Base-by-base conservation (phyloP, 495 filamentous ascomycete genomes). In the Penicillium turbatum region DNA sequence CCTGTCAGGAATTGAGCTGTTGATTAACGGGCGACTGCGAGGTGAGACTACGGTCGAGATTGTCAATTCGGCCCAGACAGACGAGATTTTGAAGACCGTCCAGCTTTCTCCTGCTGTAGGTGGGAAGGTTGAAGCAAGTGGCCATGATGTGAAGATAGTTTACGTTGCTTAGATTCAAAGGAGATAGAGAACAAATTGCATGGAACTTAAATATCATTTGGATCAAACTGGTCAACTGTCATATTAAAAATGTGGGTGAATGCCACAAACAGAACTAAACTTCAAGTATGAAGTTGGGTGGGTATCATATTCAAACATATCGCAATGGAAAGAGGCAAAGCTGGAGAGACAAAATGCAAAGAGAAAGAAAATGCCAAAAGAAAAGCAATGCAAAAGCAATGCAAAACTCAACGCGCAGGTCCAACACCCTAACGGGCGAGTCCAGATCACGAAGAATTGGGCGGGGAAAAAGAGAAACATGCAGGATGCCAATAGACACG, bases 11-110 rank as follows among this genome's bases (percentile, higher is more conserved):
- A 56, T 76, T 35, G 61, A 76, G 56, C 49, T 73, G 30, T 46
- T 76, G 53, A 62, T 76, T 8, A 74, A 74, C 57, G 72, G 73
- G 1, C 34, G 19, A 6, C 43, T 74, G 32, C 31, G 24, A 5
- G 54, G 12, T 9, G 61, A 65, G 24, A 59, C 56, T 7, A 48
- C 45, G 24, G 49, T 76, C 8, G 66, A 76, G 39, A 48, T 76
- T 41, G 68, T 76, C 15, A 56, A 76, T 48, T 66, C 72, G 6
- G 52, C 45, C 12, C 61, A 65, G 21, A 64, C 69, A n/a, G 61
- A 65, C 47, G 61, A 71, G 60, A 56, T 70, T 11, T 43, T 69
- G 42, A 67, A 68, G 49, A 61, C 52, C 9, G 50, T 68, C 26
- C 51, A 26, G n/a, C 24, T 68, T 27, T 53, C 52, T 47, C 55